Evolutionary conservation across 306 rosid species (phyloP), one percentile per base, ranked within the genome.

Genomic region (Astragalus membranaceus): DNA sequence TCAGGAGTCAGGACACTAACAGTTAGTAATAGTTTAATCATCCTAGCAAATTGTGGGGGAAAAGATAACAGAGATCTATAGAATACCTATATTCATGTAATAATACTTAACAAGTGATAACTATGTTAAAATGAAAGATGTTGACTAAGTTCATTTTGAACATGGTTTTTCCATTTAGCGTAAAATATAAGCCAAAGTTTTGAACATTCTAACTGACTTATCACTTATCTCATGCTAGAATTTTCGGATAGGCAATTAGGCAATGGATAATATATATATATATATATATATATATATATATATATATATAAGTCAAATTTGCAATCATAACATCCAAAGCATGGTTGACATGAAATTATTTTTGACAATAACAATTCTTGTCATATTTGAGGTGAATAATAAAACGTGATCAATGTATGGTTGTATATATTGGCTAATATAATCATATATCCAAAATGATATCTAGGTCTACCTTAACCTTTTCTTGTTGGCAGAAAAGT

Each of bases 1-100:
- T 14, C 59, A 56, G 2, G 74, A n/a, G n/a, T n/a, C n/a, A n/a
- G 42, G 10, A 67, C 46, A 60, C 16, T 50, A 81, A 72, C 56
- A 69, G 26, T n/a, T 59, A 17, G 15, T 55, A 52, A 23, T 26
- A 75, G 49, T 42, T 58, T 66, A 44, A 26, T 37, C 30, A 8
- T 48, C 36, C 55, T 9, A 8, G 29, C 29, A 32, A 53, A 43
- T 48, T 13, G 32, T 9, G 36, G 12, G 17, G 37, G 4, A 10
- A 39, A 10, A 42, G 5, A 29, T 51, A 67, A 42, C 62, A 26
- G 64, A 51, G 26, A 70, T 56, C 55, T 17, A 15, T 41, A 43
- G 2, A 36, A 57, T 58, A 30, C 35, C 46, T n/a, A 37, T 39
- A 36, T 7, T 44, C 11, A 12, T 39, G 30, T 29, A 48, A 65